phyloP scores from a whole-genome alignment of 2,329 filamentous ascomycete genomes.

The Colletotrichum sp. region DNA sequence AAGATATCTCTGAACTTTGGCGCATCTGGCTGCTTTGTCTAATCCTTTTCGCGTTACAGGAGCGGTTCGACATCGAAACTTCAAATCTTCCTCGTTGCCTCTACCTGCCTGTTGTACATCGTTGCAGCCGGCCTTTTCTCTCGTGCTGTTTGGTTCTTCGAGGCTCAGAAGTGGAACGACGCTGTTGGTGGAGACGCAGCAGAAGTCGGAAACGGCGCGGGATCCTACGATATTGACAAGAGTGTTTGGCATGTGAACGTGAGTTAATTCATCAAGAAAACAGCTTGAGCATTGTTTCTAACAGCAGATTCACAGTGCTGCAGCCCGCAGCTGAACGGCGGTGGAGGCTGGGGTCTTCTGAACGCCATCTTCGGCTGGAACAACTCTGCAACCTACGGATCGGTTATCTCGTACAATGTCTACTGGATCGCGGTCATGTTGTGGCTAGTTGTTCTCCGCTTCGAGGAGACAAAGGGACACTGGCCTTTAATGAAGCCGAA shows the following conservation, averaged over 20 bases:
- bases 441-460: constrained; percentile 70
- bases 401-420: constrained; percentile 86
- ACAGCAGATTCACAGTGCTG: constrained; percentile 65
- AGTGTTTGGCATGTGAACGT: constrained; percentile 86
- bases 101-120: constrained; percentile 83
- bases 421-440: constrained; percentile 81
- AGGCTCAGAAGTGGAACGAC: constrained; percentile 72
- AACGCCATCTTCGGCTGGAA: constrained; percentile 87
- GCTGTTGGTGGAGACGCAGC: constrained; percentile 62
- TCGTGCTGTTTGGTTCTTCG: constrained; percentile 75
- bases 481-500: constrained; percentile 50
- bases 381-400: constrained; percentile 87
- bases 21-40: neutral
- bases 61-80: constrained; percentile 47
- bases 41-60: constrained; percentile 27
- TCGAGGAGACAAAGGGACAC: constrained; percentile 63
- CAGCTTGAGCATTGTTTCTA: neutral
- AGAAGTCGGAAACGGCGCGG: constrained; percentile 63
- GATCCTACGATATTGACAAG: constrained; percentile 79
- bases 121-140: constrained; percentile 85
- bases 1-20: constrained; percentile 35
- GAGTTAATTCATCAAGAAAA: constrained; percentile 35
- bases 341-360: constrained; percentile 85
- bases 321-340: constrained; percentile 73
- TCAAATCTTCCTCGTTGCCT: constrained; percentile 81